Evolutionary conservation across 805 yeast species (phyloP).

Genomic region (Cephaloascus fragrans): DNA sequence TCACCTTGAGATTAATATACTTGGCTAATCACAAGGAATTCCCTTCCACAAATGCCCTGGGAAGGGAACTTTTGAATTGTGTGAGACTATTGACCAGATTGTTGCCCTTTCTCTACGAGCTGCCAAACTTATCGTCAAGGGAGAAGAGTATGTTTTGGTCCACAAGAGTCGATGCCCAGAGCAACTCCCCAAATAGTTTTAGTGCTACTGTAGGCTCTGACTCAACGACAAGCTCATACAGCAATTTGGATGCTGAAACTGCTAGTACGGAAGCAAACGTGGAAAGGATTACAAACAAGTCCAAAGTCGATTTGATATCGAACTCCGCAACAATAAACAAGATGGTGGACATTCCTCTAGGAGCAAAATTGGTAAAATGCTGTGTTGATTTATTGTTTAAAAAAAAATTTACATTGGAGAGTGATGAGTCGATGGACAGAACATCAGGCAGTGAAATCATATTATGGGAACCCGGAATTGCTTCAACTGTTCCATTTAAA

Average conservation of each 20-base stretch:
- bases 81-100: slow-evolving; percentile 54
- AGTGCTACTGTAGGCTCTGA: slow-evolving; percentile 14
- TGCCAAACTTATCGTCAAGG: slow-evolving; percentile 21
- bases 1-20: slow-evolving; percentile 20
- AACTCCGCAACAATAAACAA: slow-evolving; percentile 3
- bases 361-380: slow-evolving; percentile 22
- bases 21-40: slow-evolving; percentile 12
- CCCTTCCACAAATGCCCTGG: slow-evolving; percentile 12
- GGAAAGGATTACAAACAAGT: too few relatives aligned
- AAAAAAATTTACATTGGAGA: slow-evolving; percentile 41
- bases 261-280: slow-evolving; percentile 7
- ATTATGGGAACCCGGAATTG: slow-evolving; percentile 82
- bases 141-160: slow-evolving; percentile 36
- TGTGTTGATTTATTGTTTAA: slow-evolving; percentile 42
- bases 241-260: too few relatives aligned
- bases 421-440: slow-evolving; percentile 2
- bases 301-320: too few relatives aligned
- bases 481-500: slow-evolving; percentile 18
- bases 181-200: slow-evolving; percentile 9
- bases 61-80: slow-evolving; percentile 43
- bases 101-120: slow-evolving; percentile 62
- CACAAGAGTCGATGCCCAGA: slow-evolving; percentile 6
- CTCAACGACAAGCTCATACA: slow-evolving; percentile 11
- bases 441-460: slow-evolving; percentile 22
- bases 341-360: slow-evolving; percentile 15